A percentile compares a stretch with the other conserved stretches of the same genome.
These are phyloP conservation scores for Pholiota conissans DNA, from an alignment of 768 basidiomycete species.

Conservation along the genomic window DNA sequence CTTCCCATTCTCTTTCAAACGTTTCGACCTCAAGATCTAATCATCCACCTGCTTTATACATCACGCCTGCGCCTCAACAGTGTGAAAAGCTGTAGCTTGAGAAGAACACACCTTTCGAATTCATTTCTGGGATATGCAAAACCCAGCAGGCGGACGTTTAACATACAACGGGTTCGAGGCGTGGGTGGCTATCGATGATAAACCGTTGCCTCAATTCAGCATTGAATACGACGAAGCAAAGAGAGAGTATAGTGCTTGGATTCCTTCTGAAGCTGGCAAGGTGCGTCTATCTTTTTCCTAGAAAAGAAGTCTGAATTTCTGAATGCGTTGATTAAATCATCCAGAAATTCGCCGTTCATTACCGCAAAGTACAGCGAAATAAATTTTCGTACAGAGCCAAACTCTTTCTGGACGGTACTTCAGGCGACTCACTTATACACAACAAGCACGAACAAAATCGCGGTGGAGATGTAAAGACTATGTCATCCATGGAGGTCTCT, in stretches of 20 bases:
- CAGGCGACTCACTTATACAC: no score
- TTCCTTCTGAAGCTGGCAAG: neutral
- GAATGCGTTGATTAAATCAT: neutral
- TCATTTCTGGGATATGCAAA: neutral
- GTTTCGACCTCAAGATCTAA: no score
- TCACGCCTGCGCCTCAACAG: no score
- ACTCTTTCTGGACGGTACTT: no score
- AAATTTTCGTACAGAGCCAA: neutral
- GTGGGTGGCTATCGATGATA: neutral
- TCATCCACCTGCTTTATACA: no score
- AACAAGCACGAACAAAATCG: no score
- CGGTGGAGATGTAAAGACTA: neutral
- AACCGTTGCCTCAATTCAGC: neutral
- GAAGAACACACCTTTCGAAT: neutral
- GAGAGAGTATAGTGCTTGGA: neutral
- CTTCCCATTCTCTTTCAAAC: no score
- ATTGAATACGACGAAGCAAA: neutral
- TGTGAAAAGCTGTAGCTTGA: no score
- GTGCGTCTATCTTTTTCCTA: neutral
- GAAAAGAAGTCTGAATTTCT: neutral
- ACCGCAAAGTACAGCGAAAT: neutral
- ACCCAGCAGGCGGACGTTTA: neutral
- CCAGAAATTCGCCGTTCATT: neutral
- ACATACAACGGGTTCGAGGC: neutral
- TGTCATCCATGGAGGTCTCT: neutral